Evolutionary conservation across 129 eudicot species (phyloP).

Genomic region (Sambucus nigra): DNA sequence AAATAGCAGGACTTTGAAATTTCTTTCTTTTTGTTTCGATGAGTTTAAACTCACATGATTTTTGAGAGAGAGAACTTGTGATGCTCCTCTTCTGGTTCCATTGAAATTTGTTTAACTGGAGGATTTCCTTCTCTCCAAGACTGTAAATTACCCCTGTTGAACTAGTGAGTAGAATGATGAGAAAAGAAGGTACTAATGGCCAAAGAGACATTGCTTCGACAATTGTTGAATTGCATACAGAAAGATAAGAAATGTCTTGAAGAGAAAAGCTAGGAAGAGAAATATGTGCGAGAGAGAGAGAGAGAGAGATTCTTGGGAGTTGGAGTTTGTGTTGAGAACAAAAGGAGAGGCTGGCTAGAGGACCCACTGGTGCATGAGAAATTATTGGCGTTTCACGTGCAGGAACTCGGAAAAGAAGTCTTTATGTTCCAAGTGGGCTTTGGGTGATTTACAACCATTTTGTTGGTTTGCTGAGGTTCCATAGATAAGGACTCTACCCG

Average conservation of each 20-base stretch:
- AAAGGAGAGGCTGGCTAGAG: constrained; percentile 60
- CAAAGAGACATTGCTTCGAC: constrained; percentile 11
- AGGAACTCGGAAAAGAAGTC: constrained; percentile 2
- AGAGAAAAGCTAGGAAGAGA: constrained; percentile 9
- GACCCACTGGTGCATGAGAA: constrained; percentile 90
- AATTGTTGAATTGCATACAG: background rate
- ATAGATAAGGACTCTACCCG: constrained; percentile 25
- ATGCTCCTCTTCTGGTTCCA: constrained; percentile 20
- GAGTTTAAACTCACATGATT: constrained; percentile 53
- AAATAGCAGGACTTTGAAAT: background rate
- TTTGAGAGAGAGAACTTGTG: constrained; percentile 34
- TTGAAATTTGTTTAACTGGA: constrained; percentile 36
- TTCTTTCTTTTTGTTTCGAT: background rate
- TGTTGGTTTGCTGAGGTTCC: constrained; percentile 21
- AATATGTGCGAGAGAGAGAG: background rate
- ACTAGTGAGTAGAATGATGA: constrained; percentile 16
- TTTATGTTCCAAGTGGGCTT: background rate
- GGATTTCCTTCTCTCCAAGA: constrained; percentile 29
- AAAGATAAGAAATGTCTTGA: constrained; percentile 9
- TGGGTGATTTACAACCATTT: constrained; percentile 24
- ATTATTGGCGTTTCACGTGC: constrained; percentile 91
- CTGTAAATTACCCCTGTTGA: constrained; percentile 6
- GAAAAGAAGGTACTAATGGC: constrained; percentile 17
- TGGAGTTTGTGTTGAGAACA: constrained; percentile 81
- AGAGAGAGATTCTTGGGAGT: constrained; percentile 45